phyloP scores from a whole-genome alignment of 352 stramenopile species.

The Globisporangium parvum region DNA sequence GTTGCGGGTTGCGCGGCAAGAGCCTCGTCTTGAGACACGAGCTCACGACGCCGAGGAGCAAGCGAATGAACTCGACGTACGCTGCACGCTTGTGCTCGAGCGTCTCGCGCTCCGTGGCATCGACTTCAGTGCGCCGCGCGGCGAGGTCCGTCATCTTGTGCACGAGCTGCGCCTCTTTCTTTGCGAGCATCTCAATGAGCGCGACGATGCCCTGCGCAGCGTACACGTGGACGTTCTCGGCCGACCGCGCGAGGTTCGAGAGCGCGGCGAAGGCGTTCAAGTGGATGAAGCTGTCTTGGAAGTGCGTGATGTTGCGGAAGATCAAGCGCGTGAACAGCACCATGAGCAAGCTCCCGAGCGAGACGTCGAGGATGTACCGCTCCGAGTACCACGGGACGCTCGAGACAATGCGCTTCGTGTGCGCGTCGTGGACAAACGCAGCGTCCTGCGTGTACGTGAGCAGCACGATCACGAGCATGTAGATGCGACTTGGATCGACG shows the following conservation, averaged over 20 bases:
- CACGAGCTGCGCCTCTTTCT: constrained; percentile 64
- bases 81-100: constrained; percentile 46
- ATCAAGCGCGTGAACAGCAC: constrained; percentile 74
- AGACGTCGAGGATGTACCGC: constrained; percentile 72
- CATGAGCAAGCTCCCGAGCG: constrained; percentile 66
- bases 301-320: constrained; percentile 74
- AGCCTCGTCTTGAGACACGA: constrained; percentile 59
- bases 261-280: constrained; percentile 65
- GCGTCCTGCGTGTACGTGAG: constrained; percentile 61
- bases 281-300: constrained; percentile 77
- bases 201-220: constrained; percentile 64
- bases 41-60: constrained; percentile 59
- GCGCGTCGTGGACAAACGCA: constrained; percentile 52
- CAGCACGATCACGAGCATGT: constrained; percentile 68
- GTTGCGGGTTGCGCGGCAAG: constrained; percentile 69
- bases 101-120: constrained; percentile 36
- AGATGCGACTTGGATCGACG: constrained; percentile 57
- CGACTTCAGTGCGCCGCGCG: background rate
- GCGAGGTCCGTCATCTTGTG: constrained; percentile 33
- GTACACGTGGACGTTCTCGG: constrained; percentile 69
- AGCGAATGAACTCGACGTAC: constrained; percentile 75
- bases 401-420: constrained; percentile 51
- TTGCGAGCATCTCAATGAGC: constrained; percentile 66
- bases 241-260: constrained; percentile 66
- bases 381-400: constrained; percentile 75